Evolutionary conservation across 257 asterid genomes (phyloP).

Genomic region (Solanum chmielewskii): DNA sequence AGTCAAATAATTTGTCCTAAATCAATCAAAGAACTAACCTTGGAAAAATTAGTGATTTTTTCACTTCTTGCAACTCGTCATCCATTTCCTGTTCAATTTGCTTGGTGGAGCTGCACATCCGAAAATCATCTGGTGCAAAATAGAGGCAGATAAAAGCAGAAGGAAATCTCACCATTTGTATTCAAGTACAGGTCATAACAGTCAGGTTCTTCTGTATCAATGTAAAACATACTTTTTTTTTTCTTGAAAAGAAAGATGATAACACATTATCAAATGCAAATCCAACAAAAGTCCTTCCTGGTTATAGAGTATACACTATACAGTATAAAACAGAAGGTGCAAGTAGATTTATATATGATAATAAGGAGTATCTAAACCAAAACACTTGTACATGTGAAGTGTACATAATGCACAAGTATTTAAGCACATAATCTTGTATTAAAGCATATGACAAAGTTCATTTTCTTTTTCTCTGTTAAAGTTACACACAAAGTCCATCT

Average conservation of each 20-base stretch:
- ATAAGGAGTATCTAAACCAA: neutral
- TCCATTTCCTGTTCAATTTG: neutral
- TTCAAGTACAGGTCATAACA: neutral
- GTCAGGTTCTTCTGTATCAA: neutral
- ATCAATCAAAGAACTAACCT: neutral
- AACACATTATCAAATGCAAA: neutral
- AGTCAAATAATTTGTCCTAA: neutral
- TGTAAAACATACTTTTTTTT: neutral
- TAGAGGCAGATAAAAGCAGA: neutral
- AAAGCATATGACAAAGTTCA: neutral
- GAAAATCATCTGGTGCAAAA: neutral
- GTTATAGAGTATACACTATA: neutral
- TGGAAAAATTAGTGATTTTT: neutral
- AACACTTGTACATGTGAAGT: neutral
- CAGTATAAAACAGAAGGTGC: neutral
- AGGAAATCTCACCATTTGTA: neutral
- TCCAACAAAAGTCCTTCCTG: neutral
- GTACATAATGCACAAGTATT: neutral
- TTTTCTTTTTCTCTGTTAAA: neutral
- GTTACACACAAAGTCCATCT: neutral
- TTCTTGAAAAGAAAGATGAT: neutral
- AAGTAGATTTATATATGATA: neutral
- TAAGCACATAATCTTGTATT: neutral
- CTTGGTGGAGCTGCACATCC: neutral
- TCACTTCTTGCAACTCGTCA: neutral